Evolutionary conservation across 1,139 yeast genomes (phyloP).

Genomic region (Citeromyces siamensis): DNA sequence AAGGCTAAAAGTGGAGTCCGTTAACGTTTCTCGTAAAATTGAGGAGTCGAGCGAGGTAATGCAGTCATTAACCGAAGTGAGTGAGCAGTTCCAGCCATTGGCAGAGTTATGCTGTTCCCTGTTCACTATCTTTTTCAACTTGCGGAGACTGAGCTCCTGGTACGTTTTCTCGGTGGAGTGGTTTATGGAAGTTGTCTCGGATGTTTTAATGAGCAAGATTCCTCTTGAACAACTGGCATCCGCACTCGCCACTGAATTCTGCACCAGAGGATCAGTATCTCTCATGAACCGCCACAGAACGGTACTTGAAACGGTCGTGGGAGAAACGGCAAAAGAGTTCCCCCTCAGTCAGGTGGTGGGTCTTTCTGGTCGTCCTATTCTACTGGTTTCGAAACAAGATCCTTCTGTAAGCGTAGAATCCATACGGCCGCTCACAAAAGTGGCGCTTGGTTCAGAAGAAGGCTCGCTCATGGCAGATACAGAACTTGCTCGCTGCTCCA

Average conservation of each 20-base stretch:
- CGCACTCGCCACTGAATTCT: slow-evolving; percentile 33
- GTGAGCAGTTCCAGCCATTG: slow-evolving; percentile 35
- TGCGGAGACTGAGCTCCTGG: slow-evolving; percentile 31
- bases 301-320: slow-evolving; percentile 9
- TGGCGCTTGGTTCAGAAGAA: slow-evolving; percentile 74
- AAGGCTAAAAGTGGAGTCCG: slow-evolving; percentile 49
- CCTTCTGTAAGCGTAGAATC: slow-evolving; percentile 6
- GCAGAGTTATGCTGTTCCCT: slow-evolving; percentile 43
- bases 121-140: slow-evolving; percentile 29
- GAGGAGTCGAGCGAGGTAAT: slow-evolving; percentile 41
- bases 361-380: slow-evolving; percentile 14
- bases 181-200: slow-evolving; percentile 28
- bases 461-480: slow-evolving; percentile 43
- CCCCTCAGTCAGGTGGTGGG: neutral
- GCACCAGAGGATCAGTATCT: slow-evolving; percentile 32
- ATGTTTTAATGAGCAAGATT: slow-evolving; percentile 20
- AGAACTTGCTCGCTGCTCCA: slow-evolving; percentile 32
- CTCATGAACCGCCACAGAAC: slow-evolving; percentile 36
- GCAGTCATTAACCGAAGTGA: slow-evolving; percentile 34
- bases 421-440: slow-evolving; percentile 21
- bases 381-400: slow-evolving; percentile 31
- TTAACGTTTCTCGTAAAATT: slow-evolving; percentile 39
- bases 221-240: slow-evolving; percentile 16
- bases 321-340: neutral
- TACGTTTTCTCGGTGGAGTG: slow-evolving; percentile 47